Percentiles rank a stretch among this genome's conserved stretches.
Conservation (phyloP, 2,329 filamentous ascomycete genomes). For the Aureobasidium lini region DNA sequence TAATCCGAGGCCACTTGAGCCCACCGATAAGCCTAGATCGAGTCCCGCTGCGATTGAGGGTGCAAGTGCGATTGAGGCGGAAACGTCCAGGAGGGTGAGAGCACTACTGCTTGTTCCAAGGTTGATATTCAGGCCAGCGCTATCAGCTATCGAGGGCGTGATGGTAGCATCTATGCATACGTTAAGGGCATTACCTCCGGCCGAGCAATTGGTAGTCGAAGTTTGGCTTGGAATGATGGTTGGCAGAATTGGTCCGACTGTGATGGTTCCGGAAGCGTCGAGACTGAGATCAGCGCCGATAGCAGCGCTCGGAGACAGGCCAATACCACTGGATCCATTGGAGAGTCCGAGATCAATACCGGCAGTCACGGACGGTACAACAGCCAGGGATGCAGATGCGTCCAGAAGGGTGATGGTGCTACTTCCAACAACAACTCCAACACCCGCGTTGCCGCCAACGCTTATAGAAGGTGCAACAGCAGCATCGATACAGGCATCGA, state of each 20-base stretch:
- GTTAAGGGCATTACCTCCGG: background rate
- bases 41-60: background rate
- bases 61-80: background rate
- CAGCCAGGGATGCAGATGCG: background rate
- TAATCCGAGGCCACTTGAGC: background rate
- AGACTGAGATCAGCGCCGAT: background rate
- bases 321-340: background rate
- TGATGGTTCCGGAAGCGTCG: background rate
- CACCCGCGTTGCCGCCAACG: background rate
- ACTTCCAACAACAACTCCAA: background rate
- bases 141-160: background rate
- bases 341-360: background rate
- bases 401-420: background rate
- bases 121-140: background rate
- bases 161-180: background rate
- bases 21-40: background rate
- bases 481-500: background rate
- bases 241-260: background rate
- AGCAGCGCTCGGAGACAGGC: background rate
- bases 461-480: background rate
- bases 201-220: background rate
- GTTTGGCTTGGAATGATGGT: background rate
- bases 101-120: background rate
- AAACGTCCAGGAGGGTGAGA: background rate
- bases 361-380: background rate